Conservation (phyloP, 1,284 basidiomycete genomes). For the Pulveroboletus sp. region DNA sequence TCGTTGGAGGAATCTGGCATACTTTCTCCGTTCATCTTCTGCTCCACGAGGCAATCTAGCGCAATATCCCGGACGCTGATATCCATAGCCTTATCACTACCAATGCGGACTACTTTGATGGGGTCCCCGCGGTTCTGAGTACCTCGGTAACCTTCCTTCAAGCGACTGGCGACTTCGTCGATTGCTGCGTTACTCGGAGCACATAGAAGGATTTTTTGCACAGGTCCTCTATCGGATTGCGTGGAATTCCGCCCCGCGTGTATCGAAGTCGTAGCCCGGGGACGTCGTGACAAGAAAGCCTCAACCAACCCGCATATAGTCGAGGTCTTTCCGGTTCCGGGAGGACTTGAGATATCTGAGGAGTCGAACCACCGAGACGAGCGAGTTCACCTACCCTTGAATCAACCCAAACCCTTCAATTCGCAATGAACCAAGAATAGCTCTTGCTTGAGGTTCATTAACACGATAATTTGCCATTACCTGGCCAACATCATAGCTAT, state of each 20-base stretch:
- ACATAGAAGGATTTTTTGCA: constrained; percentile 86
- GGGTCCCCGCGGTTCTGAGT: constrained; percentile 54
- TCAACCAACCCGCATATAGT: constrained; percentile 96
- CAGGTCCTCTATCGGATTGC: constrained; percentile 49
- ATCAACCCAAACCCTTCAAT: constrained; percentile 88
- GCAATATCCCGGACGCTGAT: constrained; percentile 85
- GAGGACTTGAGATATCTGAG: constrained; percentile 56
- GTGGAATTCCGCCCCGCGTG: constrained; percentile 44
- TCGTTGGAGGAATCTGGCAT: constrained; percentile 45
- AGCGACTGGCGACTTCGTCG: constrained; percentile 90
- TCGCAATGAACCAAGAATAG: constrained; percentile 78
- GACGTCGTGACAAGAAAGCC: constrained; percentile 70
- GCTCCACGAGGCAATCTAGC: constrained; percentile 84
- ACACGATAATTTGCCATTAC: constrained; percentile 76
- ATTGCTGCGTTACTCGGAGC: constrained; percentile 99
- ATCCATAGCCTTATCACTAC: constrained; percentile 80
- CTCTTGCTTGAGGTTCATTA: constrained; percentile 94
- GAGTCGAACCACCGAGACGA: not conserved
- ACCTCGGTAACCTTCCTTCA: constrained; percentile 77
- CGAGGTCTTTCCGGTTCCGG: constrained; percentile 98
- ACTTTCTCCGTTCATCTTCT: constrained; percentile 61
- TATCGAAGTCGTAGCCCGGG: constrained; percentile 50
- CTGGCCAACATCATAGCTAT: constrained; percentile 56
- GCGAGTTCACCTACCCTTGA: constrained; percentile 74
- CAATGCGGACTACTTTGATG: constrained; percentile 89